Conservation (phyloP, 768 basidiomycete genomes). For the Mycena crocata region DNA sequence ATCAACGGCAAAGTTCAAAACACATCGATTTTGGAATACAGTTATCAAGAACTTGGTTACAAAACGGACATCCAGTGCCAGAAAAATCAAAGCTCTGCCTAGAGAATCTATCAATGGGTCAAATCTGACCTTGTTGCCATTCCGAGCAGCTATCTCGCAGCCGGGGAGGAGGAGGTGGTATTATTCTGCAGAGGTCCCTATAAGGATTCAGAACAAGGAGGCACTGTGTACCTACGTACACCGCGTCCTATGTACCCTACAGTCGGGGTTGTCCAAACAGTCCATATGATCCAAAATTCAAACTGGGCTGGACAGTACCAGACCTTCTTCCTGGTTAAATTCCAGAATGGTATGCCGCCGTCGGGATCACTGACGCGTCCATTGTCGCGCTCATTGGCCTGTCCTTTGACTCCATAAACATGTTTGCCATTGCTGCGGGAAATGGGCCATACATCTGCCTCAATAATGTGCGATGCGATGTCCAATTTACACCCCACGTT, state of each 20-base stretch:
- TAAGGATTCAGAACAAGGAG: no score
- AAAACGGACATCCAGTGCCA: not conserved
- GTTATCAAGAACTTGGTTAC: slow-evolving; percentile 11
- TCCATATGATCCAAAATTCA: not conserved
- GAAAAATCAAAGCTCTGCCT: slow-evolving; percentile 9
- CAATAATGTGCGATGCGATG: slow-evolving; percentile 15
- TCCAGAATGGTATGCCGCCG: not conserved
- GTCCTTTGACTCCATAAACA: not conserved
- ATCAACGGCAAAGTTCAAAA: not conserved
- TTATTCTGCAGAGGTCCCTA: no score
- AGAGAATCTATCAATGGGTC: not conserved
- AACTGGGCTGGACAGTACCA: not conserved
- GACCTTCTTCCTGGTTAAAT: not conserved
- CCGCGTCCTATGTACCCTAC: not conserved
- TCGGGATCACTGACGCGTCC: not conserved
- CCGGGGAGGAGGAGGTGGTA: no score
- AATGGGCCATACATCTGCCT: not conserved
- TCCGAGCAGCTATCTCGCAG: no score
- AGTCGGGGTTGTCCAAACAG: not conserved
- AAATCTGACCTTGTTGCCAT: no score
- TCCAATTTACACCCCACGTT: not conserved
- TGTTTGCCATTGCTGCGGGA: slow-evolving; percentile 9
- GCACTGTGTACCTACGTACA: no score
- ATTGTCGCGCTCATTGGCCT: not conserved
- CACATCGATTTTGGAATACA: not conserved